Conservation (phyloP, 495 filamentous ascomycete species). For the Echria macrotheca region DNA sequence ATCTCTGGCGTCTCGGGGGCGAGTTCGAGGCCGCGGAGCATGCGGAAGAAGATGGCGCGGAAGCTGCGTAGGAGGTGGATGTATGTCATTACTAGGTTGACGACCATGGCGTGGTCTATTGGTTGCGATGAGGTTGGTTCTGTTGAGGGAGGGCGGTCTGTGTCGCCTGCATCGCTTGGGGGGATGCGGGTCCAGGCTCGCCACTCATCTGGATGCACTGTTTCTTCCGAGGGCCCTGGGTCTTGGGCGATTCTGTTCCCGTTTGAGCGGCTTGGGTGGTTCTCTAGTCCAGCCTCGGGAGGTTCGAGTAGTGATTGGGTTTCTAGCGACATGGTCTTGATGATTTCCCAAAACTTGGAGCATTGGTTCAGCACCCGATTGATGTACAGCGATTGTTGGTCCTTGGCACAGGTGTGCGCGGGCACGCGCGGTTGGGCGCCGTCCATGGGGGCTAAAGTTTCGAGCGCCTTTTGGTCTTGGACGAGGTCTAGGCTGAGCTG, state of each 20-base stretch:
- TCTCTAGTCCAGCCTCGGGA: too few relatives aligned
- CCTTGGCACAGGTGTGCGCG: constrained; percentile 3
- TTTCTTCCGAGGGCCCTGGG: constrained; percentile 2
- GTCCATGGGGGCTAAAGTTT: constrained; percentile 4
- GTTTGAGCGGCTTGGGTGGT: too few relatives aligned
- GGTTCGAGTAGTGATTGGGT: too few relatives aligned
- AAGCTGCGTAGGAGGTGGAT: constrained; percentile 9
- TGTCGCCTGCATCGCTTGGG: too few relatives aligned
- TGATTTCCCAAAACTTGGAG: constrained; percentile 7
- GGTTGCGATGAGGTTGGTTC: neutral
- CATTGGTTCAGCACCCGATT: constrained; percentile 11
- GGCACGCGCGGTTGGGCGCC: neutral
- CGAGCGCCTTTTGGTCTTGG: constrained; percentile 5
- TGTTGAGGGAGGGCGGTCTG: too few relatives aligned
- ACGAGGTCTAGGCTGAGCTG: constrained; percentile 9
- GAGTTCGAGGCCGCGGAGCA: constrained; percentile 5
- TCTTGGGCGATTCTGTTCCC: too few relatives aligned
- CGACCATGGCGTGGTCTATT: constrained; percentile 5
- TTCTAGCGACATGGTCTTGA: constrained; percentile 11
- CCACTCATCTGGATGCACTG: neutral
- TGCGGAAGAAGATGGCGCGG: constrained; percentile 6
- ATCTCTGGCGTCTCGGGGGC: constrained; percentile 2
- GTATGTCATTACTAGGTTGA: constrained; percentile 11
- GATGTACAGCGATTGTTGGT: constrained; percentile 1
- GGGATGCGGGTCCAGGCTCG: too few relatives aligned